These are phyloP conservation scores for Fraxinus cuspidata DNA, from an alignment of 257 asterid species.

Conservation along the genomic window DNA sequence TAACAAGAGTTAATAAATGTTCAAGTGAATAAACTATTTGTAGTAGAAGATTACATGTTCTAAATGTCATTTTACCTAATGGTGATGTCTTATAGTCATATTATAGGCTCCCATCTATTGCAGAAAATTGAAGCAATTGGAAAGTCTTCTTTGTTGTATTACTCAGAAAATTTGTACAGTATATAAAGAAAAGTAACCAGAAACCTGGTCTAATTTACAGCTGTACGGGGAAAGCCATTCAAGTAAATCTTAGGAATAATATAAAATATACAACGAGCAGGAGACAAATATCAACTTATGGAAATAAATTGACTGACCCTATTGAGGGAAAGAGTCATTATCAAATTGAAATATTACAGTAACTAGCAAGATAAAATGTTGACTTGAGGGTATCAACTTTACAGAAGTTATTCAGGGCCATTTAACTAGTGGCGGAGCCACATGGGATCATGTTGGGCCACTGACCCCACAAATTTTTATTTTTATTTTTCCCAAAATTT, in stretches of 20 bases:
- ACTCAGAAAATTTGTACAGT: not conserved
- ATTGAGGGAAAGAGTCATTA: not conserved
- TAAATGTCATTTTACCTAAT: not conserved
- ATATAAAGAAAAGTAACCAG: not conserved
- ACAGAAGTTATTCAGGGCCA: not conserved
- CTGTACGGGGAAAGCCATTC: not conserved
- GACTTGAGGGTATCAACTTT: not conserved
- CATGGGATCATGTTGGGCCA: too few relatives aligned
- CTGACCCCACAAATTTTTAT: too few relatives aligned
- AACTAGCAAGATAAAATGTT: not conserved
- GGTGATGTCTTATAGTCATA: not conserved
- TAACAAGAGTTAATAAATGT: not conserved
- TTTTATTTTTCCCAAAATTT: too few relatives aligned
- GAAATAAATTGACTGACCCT: not conserved
- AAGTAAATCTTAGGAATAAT: conserved; percentile 1
- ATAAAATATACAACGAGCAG: not conserved
- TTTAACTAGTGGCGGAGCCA: not conserved
- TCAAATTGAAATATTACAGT: not conserved
- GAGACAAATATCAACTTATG: not conserved
- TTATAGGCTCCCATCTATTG: not conserved
- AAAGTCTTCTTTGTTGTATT: not conserved
- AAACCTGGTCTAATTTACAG: conserved; percentile 15
- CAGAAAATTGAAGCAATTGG: not conserved
- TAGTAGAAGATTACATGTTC: not conserved
- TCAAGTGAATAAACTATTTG: not conserved